phyloP scores from a whole-genome alignment of 768 basidiomycete genomes.

The Wakefieldia striispora region DNA sequence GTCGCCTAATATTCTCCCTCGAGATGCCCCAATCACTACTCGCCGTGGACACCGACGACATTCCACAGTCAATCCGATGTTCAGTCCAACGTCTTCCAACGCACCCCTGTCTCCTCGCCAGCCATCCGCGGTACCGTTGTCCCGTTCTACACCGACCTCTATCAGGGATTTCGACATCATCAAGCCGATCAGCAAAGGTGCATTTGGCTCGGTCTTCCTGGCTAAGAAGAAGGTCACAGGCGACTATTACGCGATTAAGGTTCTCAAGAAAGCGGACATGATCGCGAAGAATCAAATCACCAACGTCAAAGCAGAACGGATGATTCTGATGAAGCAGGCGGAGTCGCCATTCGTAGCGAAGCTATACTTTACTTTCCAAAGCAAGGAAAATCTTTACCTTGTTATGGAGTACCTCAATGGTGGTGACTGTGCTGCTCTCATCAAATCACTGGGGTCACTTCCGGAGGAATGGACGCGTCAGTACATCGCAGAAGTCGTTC shows the following conservation, averaged over 20 bases:
- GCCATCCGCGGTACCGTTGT: conserved; percentile 69
- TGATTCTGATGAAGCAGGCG: conserved; percentile 99
- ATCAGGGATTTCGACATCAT: conserved; percentile 99
- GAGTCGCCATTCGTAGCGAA: conserved; percentile 98
- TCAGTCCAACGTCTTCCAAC: conserved; percentile 49
- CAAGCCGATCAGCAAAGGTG: conserved; percentile 98
- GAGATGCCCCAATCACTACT: conserved; percentile 41
- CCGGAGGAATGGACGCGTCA: conserved; percentile 97
- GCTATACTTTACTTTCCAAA: conserved; percentile 98
- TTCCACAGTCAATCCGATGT: conserved; percentile 64
- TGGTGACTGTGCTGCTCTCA: conserved; percentile 94
- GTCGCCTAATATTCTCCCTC: conserved; percentile 57
- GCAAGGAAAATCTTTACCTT: conserved; percentile 96
- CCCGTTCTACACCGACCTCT: conserved; percentile 81
- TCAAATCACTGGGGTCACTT: conserved; percentile 91
- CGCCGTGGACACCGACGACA: conserved; percentile 68
- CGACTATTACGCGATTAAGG: conserved; percentile 99
- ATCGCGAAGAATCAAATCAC: conserved; percentile 99
- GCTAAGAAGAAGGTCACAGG: conserved; percentile 98
- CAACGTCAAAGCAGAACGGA: conserved; percentile 98
- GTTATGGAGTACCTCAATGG: conserved; percentile 99
- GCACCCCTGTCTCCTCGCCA: conserved; percentile 85
- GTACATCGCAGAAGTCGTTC: conserved; percentile 93
- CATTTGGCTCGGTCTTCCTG: conserved; percentile 97
- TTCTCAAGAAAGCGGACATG: conserved; percentile 99